A percentile compares a stretch with the other conserved stretches of the same genome.
phyloP scores from a whole-genome alignment of 2,329 filamentous ascomycete genomes.

The Dryadomyces sulphureus region DNA sequence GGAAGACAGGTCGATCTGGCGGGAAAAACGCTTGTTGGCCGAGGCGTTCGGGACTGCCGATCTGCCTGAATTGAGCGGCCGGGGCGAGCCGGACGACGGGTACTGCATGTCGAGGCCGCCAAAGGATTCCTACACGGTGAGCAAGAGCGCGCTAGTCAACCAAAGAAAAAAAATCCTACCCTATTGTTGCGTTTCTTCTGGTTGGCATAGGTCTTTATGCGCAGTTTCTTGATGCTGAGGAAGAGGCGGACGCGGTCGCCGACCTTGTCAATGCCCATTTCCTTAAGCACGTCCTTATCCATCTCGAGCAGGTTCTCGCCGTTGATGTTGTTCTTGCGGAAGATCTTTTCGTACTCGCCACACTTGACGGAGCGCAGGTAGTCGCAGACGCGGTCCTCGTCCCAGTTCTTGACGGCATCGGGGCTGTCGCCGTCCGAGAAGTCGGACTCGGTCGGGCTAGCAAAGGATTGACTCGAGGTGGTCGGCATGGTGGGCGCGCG shows the following conservation, averaged over 20 bases:
- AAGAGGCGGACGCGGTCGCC: slow-evolving; percentile 89
- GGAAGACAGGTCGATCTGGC: slow-evolving; percentile 37
- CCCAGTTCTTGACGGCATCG: slow-evolving; percentile 71
- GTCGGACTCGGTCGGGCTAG: slow-evolving; percentile 81
- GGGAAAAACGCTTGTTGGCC: slow-evolving; percentile 49
- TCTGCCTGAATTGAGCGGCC: slow-evolving; percentile 40
- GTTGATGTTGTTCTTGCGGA: slow-evolving; percentile 89
- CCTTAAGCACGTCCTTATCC: slow-evolving; percentile 89
- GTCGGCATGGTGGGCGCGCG: slow-evolving; percentile 34
- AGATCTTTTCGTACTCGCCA: slow-evolving; percentile 75
- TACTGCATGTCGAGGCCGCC: slow-evolving; percentile 57
- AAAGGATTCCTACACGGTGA: slow-evolving; percentile 55
- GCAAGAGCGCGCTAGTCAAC: neutral
- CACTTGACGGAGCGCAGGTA: slow-evolving; percentile 88
- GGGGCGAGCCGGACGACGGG: slow-evolving; percentile 49
- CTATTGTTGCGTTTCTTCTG: slow-evolving; percentile 76
- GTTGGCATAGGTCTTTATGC: slow-evolving; percentile 61
- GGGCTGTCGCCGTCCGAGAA: slow-evolving; percentile 73
- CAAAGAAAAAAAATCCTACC: slow-evolving; percentile 27
- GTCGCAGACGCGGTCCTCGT: slow-evolving; percentile 80
- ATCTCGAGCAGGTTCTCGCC: slow-evolving; percentile 94
- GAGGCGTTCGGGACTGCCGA: slow-evolving; percentile 27
- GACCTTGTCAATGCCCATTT: slow-evolving; percentile 97
- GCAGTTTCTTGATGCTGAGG: slow-evolving; percentile 68
- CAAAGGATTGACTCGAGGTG: slow-evolving; percentile 40